Percentiles rank a stretch among this genome's conserved stretches.
These are phyloP conservation scores for Sclerotinia nivalis DNA, from an alignment of 2,329 filamentous ascomycete species.

Conservation along the genomic window DNA sequence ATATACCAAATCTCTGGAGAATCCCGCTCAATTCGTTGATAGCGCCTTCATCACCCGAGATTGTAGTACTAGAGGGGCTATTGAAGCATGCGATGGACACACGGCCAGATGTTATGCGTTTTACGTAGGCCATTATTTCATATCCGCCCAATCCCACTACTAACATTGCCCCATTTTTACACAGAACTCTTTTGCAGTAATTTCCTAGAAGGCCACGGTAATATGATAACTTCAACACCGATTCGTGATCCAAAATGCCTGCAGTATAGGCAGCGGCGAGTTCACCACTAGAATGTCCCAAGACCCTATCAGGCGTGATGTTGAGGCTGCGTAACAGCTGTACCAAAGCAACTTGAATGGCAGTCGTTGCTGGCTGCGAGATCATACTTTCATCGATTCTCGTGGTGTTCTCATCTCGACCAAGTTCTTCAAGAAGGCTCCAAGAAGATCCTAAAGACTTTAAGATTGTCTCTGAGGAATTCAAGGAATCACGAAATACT, in stretches of 20 bases:
- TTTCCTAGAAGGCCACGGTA: conserved; percentile 38
- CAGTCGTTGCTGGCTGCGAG: conserved; percentile 47
- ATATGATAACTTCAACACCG: conserved; percentile 36
- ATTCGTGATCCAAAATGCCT: conserved; percentile 33
- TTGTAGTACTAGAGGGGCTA: conserved; percentile 30
- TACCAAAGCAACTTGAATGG: conserved; percentile 50
- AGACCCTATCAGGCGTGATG: conserved; percentile 43
- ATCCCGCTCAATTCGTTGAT: conserved; percentile 25
- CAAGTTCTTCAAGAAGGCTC: not conserved
- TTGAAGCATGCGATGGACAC: conserved; percentile 39
- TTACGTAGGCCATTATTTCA: conserved; percentile 29
- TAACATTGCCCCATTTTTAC: conserved; percentile 50
- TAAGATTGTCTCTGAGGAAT: conserved; percentile 37
- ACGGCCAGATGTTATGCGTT: conserved; percentile 9
- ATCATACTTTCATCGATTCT: not conserved
- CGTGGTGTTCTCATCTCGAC: not conserved
- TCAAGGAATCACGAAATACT: conserved; percentile 41
- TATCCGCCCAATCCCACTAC: conserved; percentile 44
- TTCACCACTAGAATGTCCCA: conserved; percentile 52
- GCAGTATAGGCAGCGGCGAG: conserved; percentile 51
- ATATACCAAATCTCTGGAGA: conserved; percentile 30
- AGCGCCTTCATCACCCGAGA: conserved; percentile 28
- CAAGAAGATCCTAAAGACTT: conserved; percentile 37
- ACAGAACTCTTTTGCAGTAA: conserved; percentile 38
- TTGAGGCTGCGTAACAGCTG: conserved; percentile 48